Conservation (phyloP, 352 stramenopile genomes). For the Phytophthora quininea region DNA sequence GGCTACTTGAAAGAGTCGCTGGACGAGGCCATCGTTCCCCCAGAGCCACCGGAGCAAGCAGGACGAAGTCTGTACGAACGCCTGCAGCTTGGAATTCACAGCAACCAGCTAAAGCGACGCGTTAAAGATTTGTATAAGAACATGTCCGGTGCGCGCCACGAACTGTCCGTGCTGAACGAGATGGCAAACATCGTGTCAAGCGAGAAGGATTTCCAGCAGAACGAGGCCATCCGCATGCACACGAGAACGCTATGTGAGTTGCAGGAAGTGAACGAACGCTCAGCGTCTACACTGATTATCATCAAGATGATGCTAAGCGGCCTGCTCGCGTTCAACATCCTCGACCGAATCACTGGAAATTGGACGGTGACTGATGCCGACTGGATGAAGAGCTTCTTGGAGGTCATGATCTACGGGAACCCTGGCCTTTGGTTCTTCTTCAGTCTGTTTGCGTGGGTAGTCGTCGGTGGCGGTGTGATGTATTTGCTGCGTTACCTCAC, state of each 20-base stretch:
- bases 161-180: conserved; percentile 93
- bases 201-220: conserved; percentile 91
- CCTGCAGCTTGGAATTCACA: conserved; percentile 89
- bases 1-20: conserved; percentile 96
- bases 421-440: conserved; percentile 93
- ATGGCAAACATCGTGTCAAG: conserved; percentile 91
- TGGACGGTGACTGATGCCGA: conserved; percentile 93
- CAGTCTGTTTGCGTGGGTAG: conserved; percentile 89
- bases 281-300: conserved; percentile 88
- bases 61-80: conserved; percentile 94
- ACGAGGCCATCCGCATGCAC: conserved; percentile 90
- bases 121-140: conserved; percentile 97
- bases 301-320: conserved; percentile 95
- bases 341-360: conserved; percentile 95
- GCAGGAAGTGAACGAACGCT: conserved; percentile 86
- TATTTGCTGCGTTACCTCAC: conserved; percentile 70
- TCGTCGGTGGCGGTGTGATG: conserved; percentile 69
- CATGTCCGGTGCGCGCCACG: conserved; percentile 88
- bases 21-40: conserved; percentile 94
- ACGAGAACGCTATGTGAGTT: conserved; percentile 90
- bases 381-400: conserved; percentile 85
- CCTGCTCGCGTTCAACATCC: conserved; percentile 93
- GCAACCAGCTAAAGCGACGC: conserved; percentile 92
- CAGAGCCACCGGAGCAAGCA: conserved; percentile 94
- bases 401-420: conserved; percentile 81